Percentiles rank a stretch among this genome's conserved stretches.
Conservation (phyloP, 2,329 filamentous ascomycete genomes). For the Ophiostoma quercus region DNA sequence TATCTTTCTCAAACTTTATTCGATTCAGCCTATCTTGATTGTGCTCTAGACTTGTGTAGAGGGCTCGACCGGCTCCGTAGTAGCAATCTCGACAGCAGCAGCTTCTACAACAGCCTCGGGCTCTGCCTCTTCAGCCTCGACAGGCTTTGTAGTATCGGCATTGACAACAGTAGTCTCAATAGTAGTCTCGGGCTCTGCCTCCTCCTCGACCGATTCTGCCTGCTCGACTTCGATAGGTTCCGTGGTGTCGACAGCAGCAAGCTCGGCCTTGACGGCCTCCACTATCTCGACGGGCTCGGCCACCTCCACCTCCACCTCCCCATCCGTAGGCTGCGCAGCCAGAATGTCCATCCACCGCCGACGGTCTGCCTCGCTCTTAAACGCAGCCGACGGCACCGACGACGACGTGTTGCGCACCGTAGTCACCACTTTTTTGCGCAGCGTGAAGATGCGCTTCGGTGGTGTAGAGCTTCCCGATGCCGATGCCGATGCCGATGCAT, state of each 20-base stretch:
- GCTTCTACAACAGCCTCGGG: neutral
- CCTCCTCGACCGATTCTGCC: no score
- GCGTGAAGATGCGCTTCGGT: conserved; percentile 5
- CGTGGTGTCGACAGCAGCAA: neutral
- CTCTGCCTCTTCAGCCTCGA: no score
- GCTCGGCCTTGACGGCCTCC: neutral
- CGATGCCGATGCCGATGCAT: neutral
- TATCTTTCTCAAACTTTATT: neutral
- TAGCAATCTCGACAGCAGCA: neutral
- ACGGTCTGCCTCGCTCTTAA: conserved; percentile 7
- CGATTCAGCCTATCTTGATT: neutral
- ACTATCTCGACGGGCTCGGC: neutral
- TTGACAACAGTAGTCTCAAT: no score
- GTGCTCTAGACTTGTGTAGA: no score
- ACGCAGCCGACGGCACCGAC: neutral
- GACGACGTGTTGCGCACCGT: neutral
- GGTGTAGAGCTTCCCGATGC: neutral
- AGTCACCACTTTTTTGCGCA: conserved; percentile 18
- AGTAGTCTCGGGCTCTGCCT: no score
- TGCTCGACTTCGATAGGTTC: neutral
- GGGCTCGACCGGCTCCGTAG: neutral
- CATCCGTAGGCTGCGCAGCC: conserved; percentile 17
- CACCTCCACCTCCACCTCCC: neutral
- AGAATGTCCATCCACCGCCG: conserved; percentile 20
- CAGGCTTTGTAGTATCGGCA: no score